These are phyloP conservation scores for Sanghuangporus baumii DNA, from an alignment of 1,284 basidiomycete species.

Conservation along the genomic window DNA sequence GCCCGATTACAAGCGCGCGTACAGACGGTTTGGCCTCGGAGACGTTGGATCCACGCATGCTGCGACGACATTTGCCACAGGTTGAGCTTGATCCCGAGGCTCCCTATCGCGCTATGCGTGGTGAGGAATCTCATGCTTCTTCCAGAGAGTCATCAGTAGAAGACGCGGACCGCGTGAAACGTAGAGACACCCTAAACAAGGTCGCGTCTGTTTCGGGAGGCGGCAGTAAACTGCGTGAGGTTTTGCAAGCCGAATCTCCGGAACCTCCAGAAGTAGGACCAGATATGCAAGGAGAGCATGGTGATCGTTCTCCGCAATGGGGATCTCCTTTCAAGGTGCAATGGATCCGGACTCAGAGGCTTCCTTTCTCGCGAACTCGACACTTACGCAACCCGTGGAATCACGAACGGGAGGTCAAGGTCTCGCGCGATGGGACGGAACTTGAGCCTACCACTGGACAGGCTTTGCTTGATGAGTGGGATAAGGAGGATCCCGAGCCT, in stretches of 20 bases:
- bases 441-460: conserved; percentile 79
- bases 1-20: conserved; percentile 25
- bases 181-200: conserved; percentile 6
- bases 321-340: conserved; percentile 79
- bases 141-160: neutral
- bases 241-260: neutral
- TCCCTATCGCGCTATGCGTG: conserved; percentile 2
- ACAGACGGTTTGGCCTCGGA: neutral
- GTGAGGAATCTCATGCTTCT: conserved; percentile 1
- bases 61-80: neutral
- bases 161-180: conserved; percentile 14
- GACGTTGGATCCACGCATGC: neutral
- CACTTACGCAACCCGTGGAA: conserved; percentile 93
- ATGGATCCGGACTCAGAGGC: conserved; percentile 71
- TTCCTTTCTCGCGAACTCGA: conserved; percentile 77
- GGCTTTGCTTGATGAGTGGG: conserved; percentile 75
- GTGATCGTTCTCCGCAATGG: conserved; percentile 34
- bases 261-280: neutral
- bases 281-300: neutral
- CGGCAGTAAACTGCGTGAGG: neutral
- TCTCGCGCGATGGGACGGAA: conserved; percentile 90
- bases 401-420: conserved; percentile 84
- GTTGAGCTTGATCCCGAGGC: conserved; percentile 12
- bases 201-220: neutral
- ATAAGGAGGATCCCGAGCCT: conserved; percentile 21